Conservation (phyloP, 1,284 basidiomycete genomes). For the Melampsora abietis-canadensis region DNA sequence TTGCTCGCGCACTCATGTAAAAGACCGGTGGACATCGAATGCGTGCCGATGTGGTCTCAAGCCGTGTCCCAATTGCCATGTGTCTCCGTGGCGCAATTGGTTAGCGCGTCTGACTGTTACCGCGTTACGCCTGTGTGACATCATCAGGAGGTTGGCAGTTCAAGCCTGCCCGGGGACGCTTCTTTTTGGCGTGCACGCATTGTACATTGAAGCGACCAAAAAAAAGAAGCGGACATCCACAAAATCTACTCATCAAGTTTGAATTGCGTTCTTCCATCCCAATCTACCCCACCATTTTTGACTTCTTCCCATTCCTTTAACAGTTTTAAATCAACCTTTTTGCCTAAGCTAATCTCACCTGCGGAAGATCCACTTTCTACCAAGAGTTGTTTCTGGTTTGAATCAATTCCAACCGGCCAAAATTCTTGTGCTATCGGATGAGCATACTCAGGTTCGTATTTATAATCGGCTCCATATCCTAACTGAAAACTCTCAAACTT, state of each 20-base stretch:
- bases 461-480: slow-evolving; percentile 51
- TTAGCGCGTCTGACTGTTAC: no score
- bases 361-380: slow-evolving; percentile 5
- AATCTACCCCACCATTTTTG: slow-evolving; percentile 63
- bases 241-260: slow-evolving; percentile 14
- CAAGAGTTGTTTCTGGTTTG: neutral
- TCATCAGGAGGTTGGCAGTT: no score
- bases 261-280: slow-evolving; percentile 61
- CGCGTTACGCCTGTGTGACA: no score
- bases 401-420: slow-evolving; percentile 47
- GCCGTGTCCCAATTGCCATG: no score
- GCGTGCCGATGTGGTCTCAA: no score
- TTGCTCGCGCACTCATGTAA: no score
- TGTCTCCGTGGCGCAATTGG: no score
- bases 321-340: slow-evolving; percentile 70
- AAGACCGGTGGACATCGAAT: no score
- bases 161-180: no score
- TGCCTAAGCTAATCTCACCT: slow-evolving; percentile 55
- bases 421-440: slow-evolving; percentile 57
- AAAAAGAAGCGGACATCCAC: neutral
- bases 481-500: slow-evolving; percentile 46
- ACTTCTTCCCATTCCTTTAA: slow-evolving; percentile 69
- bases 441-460: slow-evolving; percentile 73
- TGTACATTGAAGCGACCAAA: no score
- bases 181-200: no score